Evolutionary conservation across 441 rosid genomes (phyloP), one percentile per base, ranked within the genome.

Genomic region (Melianthus villosus): DNA sequence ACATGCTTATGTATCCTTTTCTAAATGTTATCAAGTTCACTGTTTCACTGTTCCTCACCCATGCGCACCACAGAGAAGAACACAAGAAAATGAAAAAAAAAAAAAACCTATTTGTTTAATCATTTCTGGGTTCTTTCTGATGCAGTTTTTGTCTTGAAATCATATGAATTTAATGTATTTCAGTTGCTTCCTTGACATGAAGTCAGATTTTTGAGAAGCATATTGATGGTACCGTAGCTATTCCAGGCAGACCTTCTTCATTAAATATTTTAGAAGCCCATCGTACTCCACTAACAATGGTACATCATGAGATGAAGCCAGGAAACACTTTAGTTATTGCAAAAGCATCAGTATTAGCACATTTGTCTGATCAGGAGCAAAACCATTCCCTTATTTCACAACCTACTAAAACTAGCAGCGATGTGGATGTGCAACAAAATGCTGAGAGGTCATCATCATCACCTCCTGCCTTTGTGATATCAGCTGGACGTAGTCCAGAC

Each of bases 1-100:
- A 57, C 91, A 91, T 69, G 75, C 99, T 50, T 91, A 91, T 48
- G 98, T 91, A 91, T 91, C 98, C 96, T 91, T 73, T 46, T n/a
- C 30, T 22, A 15, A 42, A 37, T 20, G 25, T 36, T 40, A 11
- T 18, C 22, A 14, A 3, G 34, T 35, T 22, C 34, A 8, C 18
- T 14, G 16, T 8, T 14, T 15, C 18, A 7, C 3, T 13, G 19
- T 11, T 25, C 19, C 16, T 11, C 28, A 10, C 13, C 28, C 47
- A 5, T 6, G 7, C 19, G 9, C 0, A 0, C 36, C 19, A 8
- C 12, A 37, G 15, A 10, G n/a, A 26, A 34, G 9, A 30, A 1
- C 10, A 28, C 2, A 28, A 28, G 11, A 30, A 30, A 30, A 30
- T 4, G 11, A 9, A 20, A 20, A 20, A 6, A 6, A n/a, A n/a